Evolutionary conservation across 495 filamentous ascomycete species (phyloP).

Genomic region (Xylaria acuta): DNA sequence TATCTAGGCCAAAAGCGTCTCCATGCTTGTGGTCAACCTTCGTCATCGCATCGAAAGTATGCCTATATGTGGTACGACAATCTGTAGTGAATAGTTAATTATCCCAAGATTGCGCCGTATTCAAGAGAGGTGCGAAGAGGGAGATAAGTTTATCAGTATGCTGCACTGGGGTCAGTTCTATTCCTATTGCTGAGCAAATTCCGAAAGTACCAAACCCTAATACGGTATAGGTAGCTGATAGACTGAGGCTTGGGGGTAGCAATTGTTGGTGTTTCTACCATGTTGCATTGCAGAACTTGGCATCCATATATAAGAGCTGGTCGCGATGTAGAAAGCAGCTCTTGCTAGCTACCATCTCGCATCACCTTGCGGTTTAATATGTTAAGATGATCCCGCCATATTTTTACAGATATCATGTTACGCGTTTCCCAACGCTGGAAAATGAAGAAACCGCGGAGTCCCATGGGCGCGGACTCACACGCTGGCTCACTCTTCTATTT

Average conservation of each 20-base stretch:
- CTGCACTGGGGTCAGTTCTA: no score
- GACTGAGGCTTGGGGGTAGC: background rate
- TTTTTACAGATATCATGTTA: background rate
- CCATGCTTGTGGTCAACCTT: background rate
- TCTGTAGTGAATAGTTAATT: no score
- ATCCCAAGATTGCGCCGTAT: no score
- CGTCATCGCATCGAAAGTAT: background rate
- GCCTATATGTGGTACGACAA: no score
- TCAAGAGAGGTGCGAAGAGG: background rate
- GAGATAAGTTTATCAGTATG: background rate
- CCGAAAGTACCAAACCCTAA: background rate
- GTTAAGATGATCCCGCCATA: conserved; percentile 1
- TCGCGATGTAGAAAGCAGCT: background rate
- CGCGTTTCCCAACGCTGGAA: background rate
- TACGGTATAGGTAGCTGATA: conserved; percentile 8
- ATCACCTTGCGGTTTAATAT: background rate
- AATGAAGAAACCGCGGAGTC: background rate
- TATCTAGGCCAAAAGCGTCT: no score
- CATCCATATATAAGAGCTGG: background rate
- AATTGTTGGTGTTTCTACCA: conserved; percentile 12
- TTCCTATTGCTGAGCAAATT: conserved; percentile 1
- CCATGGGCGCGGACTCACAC: background rate
- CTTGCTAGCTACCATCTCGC: background rate
- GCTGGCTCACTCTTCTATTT: background rate
- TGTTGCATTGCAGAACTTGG: conserved; percentile 19